Conservation (phyloP, 805 yeast genomes). For the Henningerozyma blattae region DNA sequence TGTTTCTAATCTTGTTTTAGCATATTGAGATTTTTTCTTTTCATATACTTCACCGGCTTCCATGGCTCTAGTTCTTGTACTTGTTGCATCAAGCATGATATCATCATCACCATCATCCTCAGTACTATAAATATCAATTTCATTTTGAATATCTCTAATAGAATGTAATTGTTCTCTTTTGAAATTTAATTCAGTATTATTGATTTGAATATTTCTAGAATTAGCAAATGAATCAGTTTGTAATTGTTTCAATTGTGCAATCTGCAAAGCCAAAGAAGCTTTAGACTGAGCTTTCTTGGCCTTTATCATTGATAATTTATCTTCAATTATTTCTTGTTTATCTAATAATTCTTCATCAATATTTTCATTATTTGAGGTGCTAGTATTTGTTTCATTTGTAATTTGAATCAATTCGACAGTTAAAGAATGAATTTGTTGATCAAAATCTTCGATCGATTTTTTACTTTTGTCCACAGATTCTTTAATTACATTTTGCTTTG, state of each 20-base stretch:
- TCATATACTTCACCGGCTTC: not conserved
- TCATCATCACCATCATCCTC: slow-evolving; percentile 26
- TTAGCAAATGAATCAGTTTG: slow-evolving; percentile 28
- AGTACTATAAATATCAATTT: slow-evolving; percentile 11
- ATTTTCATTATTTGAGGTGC: slow-evolving; percentile 15
- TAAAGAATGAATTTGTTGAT: not conserved
- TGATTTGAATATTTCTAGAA: slow-evolving; percentile 26
- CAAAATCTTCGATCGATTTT: slow-evolving; percentile 20
- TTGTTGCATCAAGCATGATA: slow-evolving; percentile 2
- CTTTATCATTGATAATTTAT: slow-evolving; percentile 13
- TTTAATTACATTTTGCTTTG: slow-evolving; percentile 33
- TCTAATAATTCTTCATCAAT: slow-evolving; percentile 22
- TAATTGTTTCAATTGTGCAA: slow-evolving; percentile 27
- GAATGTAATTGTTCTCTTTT: slow-evolving; percentile 23
- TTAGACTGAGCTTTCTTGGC: slow-evolving; percentile 27
- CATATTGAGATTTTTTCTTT: not conserved
- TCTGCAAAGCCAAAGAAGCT: slow-evolving; percentile 23
- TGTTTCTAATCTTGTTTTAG: not conserved
- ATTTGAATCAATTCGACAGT: not conserved
- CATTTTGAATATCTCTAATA: slow-evolving; percentile 3
- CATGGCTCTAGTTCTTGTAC: not conserved
- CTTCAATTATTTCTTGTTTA: slow-evolving; percentile 19
- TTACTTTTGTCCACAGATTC: slow-evolving; percentile 25
- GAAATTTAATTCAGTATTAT: slow-evolving; percentile 25
- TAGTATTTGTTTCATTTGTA: not conserved